phyloP scores from a whole-genome alignment of 352 stramenopile species.

The Phytopythium sindhum region DNA sequence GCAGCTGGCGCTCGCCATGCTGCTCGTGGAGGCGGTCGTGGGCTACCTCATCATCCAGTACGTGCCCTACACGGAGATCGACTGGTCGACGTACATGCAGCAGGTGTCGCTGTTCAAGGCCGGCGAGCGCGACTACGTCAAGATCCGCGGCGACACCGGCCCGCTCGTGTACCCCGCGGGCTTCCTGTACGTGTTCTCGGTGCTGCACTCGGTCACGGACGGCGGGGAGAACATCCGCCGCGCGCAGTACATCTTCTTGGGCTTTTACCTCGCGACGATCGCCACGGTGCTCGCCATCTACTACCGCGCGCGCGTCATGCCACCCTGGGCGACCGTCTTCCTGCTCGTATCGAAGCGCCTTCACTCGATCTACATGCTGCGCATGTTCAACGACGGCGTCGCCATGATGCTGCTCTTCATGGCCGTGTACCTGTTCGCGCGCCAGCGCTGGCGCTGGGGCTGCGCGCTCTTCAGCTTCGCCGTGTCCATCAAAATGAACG shows the following conservation, averaged over 20 bases:
- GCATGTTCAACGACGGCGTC: slow-evolving; percentile 98
- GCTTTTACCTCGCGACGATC: slow-evolving; percentile 93
- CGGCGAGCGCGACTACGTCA: slow-evolving; percentile 94
- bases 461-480: slow-evolving; percentile 95
- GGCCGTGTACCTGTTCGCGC: slow-evolving; percentile 86
- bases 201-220: slow-evolving; percentile 91
- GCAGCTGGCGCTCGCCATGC: slow-evolving; percentile 47
- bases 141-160: slow-evolving; percentile 95
- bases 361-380: slow-evolving; percentile 98
- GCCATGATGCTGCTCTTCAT: slow-evolving; percentile 96
- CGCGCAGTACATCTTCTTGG: slow-evolving; percentile 94
- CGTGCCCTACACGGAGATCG: slow-evolving; percentile 97
- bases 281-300: slow-evolving; percentile 89
- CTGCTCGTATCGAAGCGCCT: slow-evolving; percentile 94
- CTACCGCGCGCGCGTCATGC: slow-evolving; percentile 68
- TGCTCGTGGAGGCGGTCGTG: slow-evolving; percentile 53
- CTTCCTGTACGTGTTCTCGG: slow-evolving; percentile 97
- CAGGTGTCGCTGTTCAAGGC: slow-evolving; percentile 92
- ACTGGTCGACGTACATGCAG: slow-evolving; percentile 99
- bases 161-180: slow-evolving; percentile 98
- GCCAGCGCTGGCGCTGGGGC: slow-evolving; percentile 82
- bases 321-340: slow-evolving; percentile 87
- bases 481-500: slow-evolving; percentile 99
- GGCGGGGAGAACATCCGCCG: slow-evolving; percentile 73
- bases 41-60: slow-evolving; percentile 82